Conservation (phyloP, 148 eudicot genomes). For the Simmondsia chinensis region DNA sequence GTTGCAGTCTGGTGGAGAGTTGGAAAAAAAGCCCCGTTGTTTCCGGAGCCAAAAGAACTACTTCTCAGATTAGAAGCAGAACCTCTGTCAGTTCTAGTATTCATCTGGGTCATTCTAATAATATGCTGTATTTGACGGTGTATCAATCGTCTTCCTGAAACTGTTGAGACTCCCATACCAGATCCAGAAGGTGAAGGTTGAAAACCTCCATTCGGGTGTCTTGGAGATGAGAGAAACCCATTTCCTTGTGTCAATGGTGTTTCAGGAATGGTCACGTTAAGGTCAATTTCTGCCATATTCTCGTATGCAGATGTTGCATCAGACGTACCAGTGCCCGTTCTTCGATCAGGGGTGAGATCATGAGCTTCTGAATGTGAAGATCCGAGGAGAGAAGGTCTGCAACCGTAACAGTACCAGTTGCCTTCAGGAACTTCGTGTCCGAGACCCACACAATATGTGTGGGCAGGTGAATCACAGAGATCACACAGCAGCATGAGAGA, state of each 20-base stretch:
- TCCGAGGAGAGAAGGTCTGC: constrained; percentile 66
- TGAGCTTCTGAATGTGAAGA: constrained; percentile 39
- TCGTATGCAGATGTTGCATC: constrained; percentile 38
- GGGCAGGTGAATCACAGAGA: constrained; percentile 95
- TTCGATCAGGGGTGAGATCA: constrained; percentile 29
- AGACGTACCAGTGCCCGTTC: constrained; percentile 18
- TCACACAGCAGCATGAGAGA: constrained; percentile 90
- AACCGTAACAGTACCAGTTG: constrained; percentile 96
- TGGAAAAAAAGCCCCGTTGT: constrained; percentile 9
- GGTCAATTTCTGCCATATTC: constrained; percentile 69
- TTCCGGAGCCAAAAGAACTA: constrained; percentile 15
- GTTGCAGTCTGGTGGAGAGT: constrained; percentile 12
- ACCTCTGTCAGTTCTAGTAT: constrained; percentile 6
- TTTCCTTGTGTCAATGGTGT: constrained; percentile 50
- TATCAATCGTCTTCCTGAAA: constrained; percentile 59
- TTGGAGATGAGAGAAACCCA: constrained; percentile 32
- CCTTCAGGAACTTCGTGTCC: constrained; percentile 87
- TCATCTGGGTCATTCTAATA: constrained; percentile 20
- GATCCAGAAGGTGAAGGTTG: constrained; percentile 36
- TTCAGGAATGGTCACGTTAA: constrained; percentile 67
- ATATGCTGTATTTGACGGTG: constrained; percentile 35
- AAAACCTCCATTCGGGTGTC: constrained; percentile 26
- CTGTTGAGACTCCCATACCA: constrained; percentile 50
- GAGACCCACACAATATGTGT: constrained; percentile 92
- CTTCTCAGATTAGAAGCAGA: constrained; percentile 3